Evolutionary conservation across 139 green algal genomes (phyloP), one percentile per base, ranked within the genome.

Genomic region (Yamagishiella unicocca): DNA sequence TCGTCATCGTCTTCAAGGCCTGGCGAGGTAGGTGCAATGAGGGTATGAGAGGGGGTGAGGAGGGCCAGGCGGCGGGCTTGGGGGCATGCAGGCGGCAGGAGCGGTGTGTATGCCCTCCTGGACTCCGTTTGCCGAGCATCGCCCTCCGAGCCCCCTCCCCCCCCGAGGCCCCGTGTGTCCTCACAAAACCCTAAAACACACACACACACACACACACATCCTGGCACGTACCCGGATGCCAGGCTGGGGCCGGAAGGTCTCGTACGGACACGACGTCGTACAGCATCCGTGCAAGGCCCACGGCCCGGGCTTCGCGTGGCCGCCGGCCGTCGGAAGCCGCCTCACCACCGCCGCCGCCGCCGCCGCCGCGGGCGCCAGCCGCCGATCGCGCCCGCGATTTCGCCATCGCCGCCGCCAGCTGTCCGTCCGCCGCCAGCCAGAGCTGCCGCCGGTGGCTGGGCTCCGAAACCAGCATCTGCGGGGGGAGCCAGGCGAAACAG

Each of bases 171-270:
- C n/a, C n/a, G n/a, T n/a, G 50, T 17, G 50, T 12, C 17, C 12
- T 58, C 12, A 12, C 12, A 17, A 12, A 58, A 58, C 50, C 12
- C 12, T 25, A 58, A 58, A 17, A 25, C 12, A 58, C 50, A 17
- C 12, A 58, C 50, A 17, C 50, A 17, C 50, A 58, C 12, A 12
- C 12, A 17, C 12, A 58, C 50, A 58, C 17, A 17, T 58, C 50
- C 12, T 58, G 50, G 12, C 50, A 58, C n/a, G 33, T n/a, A 45
- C 72, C 83, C 27, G 83, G 83, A 43, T 83, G 58, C 83, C 83
- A 88, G 35, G 37, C 29, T 2, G 27, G n/a, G 19, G 58, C 29
- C 9, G 61, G 61, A 4, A 12, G 61, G 2, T 4, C 17, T 3
- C 27, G 61, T 61, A 75, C 17, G 6, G 78, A 72, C 12, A 75